Evolutionary conservation across 495 filamentous ascomycete species (phyloP).

Genomic region (Podospora pseudopauciseta): DNA sequence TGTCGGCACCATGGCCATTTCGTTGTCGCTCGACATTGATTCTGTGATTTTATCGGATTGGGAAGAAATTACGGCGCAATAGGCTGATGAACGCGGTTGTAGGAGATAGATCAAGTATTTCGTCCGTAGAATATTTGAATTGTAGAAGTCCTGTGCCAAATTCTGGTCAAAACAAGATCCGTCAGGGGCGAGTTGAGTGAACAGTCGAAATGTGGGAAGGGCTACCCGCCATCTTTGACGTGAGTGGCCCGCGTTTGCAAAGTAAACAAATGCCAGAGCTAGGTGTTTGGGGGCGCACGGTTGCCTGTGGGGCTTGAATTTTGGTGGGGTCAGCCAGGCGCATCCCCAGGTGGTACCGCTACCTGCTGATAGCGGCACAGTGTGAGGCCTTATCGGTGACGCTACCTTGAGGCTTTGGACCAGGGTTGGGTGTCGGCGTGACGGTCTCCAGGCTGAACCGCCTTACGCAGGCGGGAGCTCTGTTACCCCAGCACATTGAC

Average conservation of each 20-base stretch:
- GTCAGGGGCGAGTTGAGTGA: slow-evolving; percentile 1
- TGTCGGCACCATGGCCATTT: slow-evolving; percentile 26
- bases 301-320: neutral
- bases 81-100: neutral
- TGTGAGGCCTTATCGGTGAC: slow-evolving; percentile 3
- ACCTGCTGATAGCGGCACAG: neutral
- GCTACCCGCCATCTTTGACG: slow-evolving; percentile 15
- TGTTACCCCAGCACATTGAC: neutral
- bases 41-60: neutral
- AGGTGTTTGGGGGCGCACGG: slow-evolving; percentile 7
- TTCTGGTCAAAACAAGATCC: neutral
- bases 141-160: neutral
- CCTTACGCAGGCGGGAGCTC: slow-evolving; percentile 29
- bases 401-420: slow-evolving; percentile 1
- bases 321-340: neutral
- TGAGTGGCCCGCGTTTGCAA: slow-evolving; percentile 31
- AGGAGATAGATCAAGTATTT: neutral
- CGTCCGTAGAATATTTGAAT: neutral
- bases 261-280: slow-evolving; percentile 38
- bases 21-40: slow-evolving; percentile 32
- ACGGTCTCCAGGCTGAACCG: slow-evolving; percentile 21
- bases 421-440: neutral
- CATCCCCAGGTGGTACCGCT: neutral
- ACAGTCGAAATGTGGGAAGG: slow-evolving; percentile 19
- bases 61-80: neutral